phyloP scores from a whole-genome alignment of 495 filamentous ascomycete species.

The Tuber aestivum region DNA sequence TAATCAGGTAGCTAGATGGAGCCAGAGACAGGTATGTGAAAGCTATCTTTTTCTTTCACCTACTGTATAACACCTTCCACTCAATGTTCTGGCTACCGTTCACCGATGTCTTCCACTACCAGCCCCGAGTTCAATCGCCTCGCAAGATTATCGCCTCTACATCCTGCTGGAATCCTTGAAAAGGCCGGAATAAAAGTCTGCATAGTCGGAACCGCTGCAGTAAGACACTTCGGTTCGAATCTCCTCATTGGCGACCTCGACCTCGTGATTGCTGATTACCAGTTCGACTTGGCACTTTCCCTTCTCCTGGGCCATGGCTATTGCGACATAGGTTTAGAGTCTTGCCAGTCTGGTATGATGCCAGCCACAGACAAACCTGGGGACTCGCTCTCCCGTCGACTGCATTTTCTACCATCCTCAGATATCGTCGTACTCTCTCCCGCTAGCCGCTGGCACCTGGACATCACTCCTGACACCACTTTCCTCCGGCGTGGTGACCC shows the following conservation, averaged over 20 bases:
- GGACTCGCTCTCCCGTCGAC: neutral
- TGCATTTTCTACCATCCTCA: neutral
- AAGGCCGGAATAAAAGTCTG: neutral
- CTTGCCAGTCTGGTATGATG: neutral
- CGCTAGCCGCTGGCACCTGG: neutral
- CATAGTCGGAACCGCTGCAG: neutral
- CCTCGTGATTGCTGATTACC: neutral
- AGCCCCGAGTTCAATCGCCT: neutral
- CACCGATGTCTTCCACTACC: neutral
- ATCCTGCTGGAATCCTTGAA: neutral
- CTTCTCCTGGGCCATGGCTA: neutral
- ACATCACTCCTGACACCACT: neutral
- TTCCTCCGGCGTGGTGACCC: neutral
- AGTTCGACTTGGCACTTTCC: neutral
- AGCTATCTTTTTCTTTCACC: too few species aligned
- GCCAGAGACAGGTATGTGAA: too few species aligned
- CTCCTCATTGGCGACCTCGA: neutral
- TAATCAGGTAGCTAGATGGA: too few species aligned
- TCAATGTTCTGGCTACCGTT: neutral
- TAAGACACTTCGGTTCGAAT: neutral
- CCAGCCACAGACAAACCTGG: neutral
- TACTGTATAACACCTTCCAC: too few species aligned
- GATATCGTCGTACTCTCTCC: neutral
- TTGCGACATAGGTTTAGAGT: neutral
- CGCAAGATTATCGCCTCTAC: neutral